Evolutionary conservation across 306 rosid genomes (phyloP).

Genomic region (Glycyrrhiza uralensis): DNA sequence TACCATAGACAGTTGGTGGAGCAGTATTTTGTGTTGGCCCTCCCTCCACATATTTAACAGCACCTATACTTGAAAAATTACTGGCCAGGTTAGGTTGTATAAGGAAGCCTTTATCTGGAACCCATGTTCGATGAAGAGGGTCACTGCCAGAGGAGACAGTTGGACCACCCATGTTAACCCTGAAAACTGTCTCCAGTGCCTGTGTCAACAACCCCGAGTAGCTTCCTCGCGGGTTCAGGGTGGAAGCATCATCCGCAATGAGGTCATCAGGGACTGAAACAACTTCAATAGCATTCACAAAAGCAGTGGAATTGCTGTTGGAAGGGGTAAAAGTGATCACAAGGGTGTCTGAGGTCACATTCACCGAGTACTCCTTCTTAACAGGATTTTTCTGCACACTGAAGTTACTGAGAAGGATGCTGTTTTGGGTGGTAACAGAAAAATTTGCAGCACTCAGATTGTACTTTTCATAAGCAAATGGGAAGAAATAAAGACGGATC

Average conservation of each 20-base stretch:
- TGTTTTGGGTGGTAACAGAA: constrained; percentile 50
- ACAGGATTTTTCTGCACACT: constrained; percentile 34
- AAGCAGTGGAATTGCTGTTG: constrained; percentile 48
- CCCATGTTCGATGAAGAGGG: constrained; percentile 75
- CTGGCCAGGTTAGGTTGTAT: constrained; percentile 33
- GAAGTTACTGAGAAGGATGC: constrained; percentile 56
- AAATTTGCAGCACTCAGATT: constrained; percentile 63
- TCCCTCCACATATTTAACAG: constrained; percentile 44
- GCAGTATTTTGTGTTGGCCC: constrained; percentile 61
- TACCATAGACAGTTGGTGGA: constrained; percentile 72
- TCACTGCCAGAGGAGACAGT: constrained; percentile 49
- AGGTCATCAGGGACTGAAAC: constrained; percentile 75
- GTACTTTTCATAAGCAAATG: constrained; percentile 43
- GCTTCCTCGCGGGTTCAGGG: constrained; percentile 17
- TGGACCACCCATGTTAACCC: constrained; percentile 96
- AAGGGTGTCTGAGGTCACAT: constrained; percentile 52
- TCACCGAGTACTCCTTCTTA: constrained; percentile 64
- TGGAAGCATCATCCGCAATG: constrained; percentile 49
- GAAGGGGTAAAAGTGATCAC: constrained; percentile 66
- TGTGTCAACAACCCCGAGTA: constrained; percentile 43
- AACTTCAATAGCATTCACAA: constrained; percentile 83
- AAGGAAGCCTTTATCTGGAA: constrained; percentile 54
- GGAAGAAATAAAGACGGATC: constrained; percentile 91
- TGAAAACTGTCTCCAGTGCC: constrained; percentile 71
- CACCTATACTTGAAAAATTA: constrained; percentile 45